Conservation (phyloP, 371 early-diverging fungal genomes). For the Saksenaea oblongispora region DNA sequence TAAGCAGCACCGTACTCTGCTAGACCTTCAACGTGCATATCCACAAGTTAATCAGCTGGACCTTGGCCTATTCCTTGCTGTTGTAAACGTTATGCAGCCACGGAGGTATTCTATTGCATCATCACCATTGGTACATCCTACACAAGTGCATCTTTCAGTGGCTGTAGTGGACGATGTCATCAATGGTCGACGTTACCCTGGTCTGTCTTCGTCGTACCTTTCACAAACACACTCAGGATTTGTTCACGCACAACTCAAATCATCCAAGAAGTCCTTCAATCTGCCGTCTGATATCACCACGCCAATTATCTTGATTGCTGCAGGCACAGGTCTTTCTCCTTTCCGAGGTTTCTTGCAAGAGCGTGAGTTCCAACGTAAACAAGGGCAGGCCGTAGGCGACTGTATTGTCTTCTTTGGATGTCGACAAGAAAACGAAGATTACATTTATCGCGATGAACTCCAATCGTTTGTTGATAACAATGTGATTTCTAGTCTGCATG, state of each 20-base stretch:
- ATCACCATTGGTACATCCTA: constrained; percentile 36
- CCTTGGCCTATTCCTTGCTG: constrained; percentile 48
- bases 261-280: constrained; percentile 41
- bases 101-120: constrained; percentile 61
- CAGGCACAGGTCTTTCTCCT: constrained; percentile 90
- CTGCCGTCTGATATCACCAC: constrained; percentile 35
- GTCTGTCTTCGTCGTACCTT: constrained; percentile 46
- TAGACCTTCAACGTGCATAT: constrained; percentile 46
- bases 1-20: constrained; percentile 43
- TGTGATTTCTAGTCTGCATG: constrained; percentile 53
- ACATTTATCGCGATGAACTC: constrained; percentile 71
- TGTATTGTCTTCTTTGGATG: constrained; percentile 80
- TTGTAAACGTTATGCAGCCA: constrained; percentile 50
- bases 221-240: not conserved
- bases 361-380: constrained; percentile 28
- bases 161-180: constrained; percentile 47
- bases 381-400: constrained; percentile 25
- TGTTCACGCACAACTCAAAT: constrained; percentile 42
- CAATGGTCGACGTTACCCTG: constrained; percentile 40
- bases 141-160: constrained; percentile 34
- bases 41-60: constrained; percentile 49
- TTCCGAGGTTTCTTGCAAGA: constrained; percentile 80
- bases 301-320: constrained; percentile 61
- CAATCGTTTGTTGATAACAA: constrained; percentile 48
- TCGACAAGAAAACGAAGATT: constrained; percentile 71